Evolutionary conservation across 768 basidiomycete genomes (phyloP).

Genomic region (Podaxis sp.): DNA sequence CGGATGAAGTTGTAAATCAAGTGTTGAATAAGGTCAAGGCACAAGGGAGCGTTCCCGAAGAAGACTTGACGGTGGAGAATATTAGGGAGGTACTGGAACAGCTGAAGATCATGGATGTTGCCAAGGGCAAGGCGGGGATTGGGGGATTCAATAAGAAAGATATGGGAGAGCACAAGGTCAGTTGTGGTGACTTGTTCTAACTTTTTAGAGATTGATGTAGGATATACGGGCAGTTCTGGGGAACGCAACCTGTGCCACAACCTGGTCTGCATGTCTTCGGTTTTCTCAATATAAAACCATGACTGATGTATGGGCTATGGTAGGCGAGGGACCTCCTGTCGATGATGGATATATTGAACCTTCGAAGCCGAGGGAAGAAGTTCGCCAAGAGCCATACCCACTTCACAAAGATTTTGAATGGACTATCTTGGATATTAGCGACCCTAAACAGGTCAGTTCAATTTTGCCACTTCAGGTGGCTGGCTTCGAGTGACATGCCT

Average conservation of each 20-base stretch:
- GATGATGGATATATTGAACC: slow-evolving; percentile 91
- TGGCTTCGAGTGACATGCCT: slow-evolving; percentile 5
- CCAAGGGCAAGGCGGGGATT: slow-evolving; percentile 77
- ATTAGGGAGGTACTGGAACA: slow-evolving; percentile 72
- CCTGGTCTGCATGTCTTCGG: slow-evolving; percentile 43
- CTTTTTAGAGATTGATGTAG: background rate
- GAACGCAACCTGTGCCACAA: slow-evolving; percentile 96
- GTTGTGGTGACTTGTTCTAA: background rate
- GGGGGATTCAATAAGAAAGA: slow-evolving; percentile 79
- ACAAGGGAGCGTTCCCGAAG: slow-evolving; percentile 46
- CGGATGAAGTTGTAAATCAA: slow-evolving; percentile 62
- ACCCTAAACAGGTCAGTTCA: slow-evolving; percentile 64
- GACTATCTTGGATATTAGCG: slow-evolving; percentile 77
- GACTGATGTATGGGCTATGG: background rate
- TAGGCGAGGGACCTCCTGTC: slow-evolving; percentile 62
- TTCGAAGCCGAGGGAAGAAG: slow-evolving; percentile 69
- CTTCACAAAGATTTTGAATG: slow-evolving; percentile 94
- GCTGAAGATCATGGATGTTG: slow-evolving; percentile 81
- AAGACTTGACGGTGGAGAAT: slow-evolving; percentile 59
- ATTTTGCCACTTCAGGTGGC: background rate
- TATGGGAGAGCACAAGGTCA: slow-evolving; percentile 86
- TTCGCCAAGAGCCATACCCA: slow-evolving; percentile 85
- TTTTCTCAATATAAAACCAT: background rate
- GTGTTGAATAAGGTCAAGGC: slow-evolving; percentile 67
- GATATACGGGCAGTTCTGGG: slow-evolving; percentile 76